phyloP scores from a whole-genome alignment of 208 protist genomes.

The Crithidia bombi region DNA sequence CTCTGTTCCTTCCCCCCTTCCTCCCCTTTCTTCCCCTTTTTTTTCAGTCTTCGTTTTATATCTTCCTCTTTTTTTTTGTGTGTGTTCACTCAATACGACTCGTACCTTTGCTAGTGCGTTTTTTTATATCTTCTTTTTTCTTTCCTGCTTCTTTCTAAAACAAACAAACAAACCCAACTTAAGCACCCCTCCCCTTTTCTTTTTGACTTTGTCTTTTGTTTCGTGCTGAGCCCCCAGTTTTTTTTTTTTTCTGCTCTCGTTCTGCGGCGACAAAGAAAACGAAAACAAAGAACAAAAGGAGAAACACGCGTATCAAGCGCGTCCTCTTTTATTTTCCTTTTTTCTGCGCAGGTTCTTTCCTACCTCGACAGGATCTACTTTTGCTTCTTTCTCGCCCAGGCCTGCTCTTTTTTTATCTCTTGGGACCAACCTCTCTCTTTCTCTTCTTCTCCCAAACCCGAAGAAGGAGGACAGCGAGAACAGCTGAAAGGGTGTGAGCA shows the following conservation, averaged over 20 bases:
- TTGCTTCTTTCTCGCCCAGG: background rate
- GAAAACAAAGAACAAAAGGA: constrained; percentile 2
- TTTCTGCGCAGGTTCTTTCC: background rate
- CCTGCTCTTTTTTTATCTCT: background rate
- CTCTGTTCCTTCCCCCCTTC: constrained; percentile 1
- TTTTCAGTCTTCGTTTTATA: constrained; percentile 2
- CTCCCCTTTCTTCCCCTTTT: background rate
- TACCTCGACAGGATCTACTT: background rate
- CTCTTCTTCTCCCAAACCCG: background rate
- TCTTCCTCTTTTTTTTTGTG: constrained; percentile 5
- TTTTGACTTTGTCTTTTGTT: constrained; percentile 18
- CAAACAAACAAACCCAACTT: constrained; percentile 17
- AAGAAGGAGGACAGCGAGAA: background rate
- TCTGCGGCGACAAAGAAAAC: background rate
- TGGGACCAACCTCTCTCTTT: background rate
- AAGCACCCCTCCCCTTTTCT: constrained; percentile 1
- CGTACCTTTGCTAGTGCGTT: constrained; percentile 15
- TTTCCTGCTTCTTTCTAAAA: background rate
- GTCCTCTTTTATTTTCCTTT: background rate
- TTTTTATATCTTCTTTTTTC: constrained; percentile 6
- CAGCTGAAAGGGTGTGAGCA: no score
- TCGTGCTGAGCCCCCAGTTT: background rate
- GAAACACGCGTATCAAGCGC: background rate
- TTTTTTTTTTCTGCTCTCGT: background rate
- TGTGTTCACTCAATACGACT: constrained; percentile 22